Base-by-base conservation (phyloP, 192 early-diverging fungal species). In the Coemansia sp. region DNA sequence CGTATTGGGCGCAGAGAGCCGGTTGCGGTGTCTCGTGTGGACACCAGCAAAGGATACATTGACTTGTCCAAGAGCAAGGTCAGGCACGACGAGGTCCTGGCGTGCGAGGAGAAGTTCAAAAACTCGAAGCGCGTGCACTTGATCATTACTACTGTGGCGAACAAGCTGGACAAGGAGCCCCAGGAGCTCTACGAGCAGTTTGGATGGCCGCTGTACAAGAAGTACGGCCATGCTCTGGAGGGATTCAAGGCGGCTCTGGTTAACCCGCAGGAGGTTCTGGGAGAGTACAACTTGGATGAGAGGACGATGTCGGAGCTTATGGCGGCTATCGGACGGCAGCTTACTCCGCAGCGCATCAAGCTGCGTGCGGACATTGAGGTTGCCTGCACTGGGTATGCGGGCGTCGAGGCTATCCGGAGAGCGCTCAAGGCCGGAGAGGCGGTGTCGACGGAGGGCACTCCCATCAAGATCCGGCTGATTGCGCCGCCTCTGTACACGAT, bases 31-130 rank as follows among this genome's bases (percentile, higher is more conserved):
- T 80, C 93, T 59, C 78, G 94, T 55, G 94, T 99, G 6, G 96
- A 99, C 78, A 87, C 90, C 77, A 94, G 95, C 67, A 99, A 97
- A 73, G 92, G 94, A 23, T 99, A 99, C 77, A 99, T 99, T 70
- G 96, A 99, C 75, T 68, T 99, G 63, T 94, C 93, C 6, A 99
- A 99, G 83, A 85, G 92, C 64, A 81, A 89, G 55, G 92, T 94
- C 32, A 83, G 84, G 13, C 80, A 87, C 9, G 94, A 95, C 60
- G 94, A 99, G 55, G 81, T 90, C 15, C 78, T 78, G 28, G 84
- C 88, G 65, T 95, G 93, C 72, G 89, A 94, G 61, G 94, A 97
- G 53, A 87, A 86, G 63, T 97, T 83, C 81, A 87, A 87, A 63
- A 96, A 94, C 72, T 93, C 93, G 27, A 94, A 93, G 65, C 84